Conservation (phyloP, 768 basidiomycete genomes). For the Boletus vinaceobasis region DNA sequence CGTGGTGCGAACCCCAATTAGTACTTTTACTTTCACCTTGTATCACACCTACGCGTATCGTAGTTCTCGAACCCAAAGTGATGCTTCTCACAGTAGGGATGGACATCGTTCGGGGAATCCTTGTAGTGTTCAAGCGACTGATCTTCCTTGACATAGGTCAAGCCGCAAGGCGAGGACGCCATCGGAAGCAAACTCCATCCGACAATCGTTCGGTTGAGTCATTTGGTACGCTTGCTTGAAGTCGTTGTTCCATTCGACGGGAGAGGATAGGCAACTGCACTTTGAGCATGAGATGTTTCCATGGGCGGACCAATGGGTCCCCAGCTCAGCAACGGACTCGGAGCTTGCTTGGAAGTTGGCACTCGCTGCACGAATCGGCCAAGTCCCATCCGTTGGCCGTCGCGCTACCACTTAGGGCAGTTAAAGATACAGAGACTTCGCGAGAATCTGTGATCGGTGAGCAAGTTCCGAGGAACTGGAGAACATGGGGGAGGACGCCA, state of each 20-base stretch:
- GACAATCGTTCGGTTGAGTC: constrained; percentile 1
- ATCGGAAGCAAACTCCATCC: constrained; percentile 7
- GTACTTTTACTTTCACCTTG: neutral
- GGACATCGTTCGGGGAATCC: constrained; percentile 32
- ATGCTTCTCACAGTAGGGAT: constrained; percentile 38
- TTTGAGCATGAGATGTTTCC: constrained; percentile 24
- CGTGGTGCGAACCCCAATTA: constrained; percentile 32
- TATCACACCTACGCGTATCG: too few relatives aligned
- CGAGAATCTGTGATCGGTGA: constrained; percentile 2
- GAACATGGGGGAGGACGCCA: constrained; percentile 2
- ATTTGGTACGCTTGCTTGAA: constrained; percentile 20
- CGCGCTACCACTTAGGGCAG: neutral
- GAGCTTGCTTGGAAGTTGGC: constrained; percentile 19
- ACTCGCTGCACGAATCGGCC: constrained; percentile 18
- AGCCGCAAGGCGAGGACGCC: constrained; percentile 12
- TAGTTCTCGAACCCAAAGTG: constrained; percentile 34
- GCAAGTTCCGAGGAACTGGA: neutral
- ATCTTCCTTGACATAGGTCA: constrained; percentile 31
- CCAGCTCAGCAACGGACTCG: constrained; percentile 13
- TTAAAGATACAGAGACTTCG: neutral
- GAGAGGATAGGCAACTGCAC: constrained; percentile 17
- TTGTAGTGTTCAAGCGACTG: constrained; percentile 34
- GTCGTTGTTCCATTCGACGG: constrained; percentile 30
- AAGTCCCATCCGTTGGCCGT: neutral
- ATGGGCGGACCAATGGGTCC: constrained; percentile 20